Evolutionary conservation across 2,329 filamentous ascomycete species (phyloP), one percentile per base, ranked within the genome.

Genomic region (Claviceps pusilla): DNA sequence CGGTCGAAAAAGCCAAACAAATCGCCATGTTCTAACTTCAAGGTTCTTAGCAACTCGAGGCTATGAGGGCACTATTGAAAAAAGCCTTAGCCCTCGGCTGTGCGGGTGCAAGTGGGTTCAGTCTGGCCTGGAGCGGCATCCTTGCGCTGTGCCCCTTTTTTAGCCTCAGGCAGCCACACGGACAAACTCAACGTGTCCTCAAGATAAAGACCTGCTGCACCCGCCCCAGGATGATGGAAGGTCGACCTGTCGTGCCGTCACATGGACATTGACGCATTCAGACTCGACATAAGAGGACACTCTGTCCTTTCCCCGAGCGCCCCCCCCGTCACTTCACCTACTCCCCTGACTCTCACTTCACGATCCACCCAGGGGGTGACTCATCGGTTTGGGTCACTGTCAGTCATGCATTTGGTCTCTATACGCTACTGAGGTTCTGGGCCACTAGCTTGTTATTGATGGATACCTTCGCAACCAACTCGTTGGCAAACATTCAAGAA

Each of bases 121-220:
- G 42, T 28, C 7, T 45, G 42, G 42, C n/a, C 42, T 7, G n/a
- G 42, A 19, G 11, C n/a, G 28, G 28, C 16, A 31, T 49, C 46
- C 39, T 41, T 39, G 48, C 39, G n/a, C 41, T 48, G 42, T 54
- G 54, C 59, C 57, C 61, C 58, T 55, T 57, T 55, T 49, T 2
- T 19, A 19, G 19, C 19, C 19, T 19, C 19, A 19, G 66, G 66
- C 65, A 60, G 1, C 47, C 37, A 39, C 57, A 49, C 52, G 52
- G 51, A 57, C 61, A 61, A 49, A 52, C 53, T 62, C 59, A 59
- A 66, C 64, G 64, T 66, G 64, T 63, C 64, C 64, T 66, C 58
- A 60, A 63, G 37, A 57, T 57, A 57, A 57, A 57, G 54, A 57
- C 45, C 42, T 3, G 31, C 45, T 28, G 19, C 31, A 33, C 24